Percentiles rank a stretch among this genome's conserved stretches.
Evolutionary conservation across 2,329 filamentous ascomycete species (phyloP).

Genomic region (Didymella lethalis): DNA sequence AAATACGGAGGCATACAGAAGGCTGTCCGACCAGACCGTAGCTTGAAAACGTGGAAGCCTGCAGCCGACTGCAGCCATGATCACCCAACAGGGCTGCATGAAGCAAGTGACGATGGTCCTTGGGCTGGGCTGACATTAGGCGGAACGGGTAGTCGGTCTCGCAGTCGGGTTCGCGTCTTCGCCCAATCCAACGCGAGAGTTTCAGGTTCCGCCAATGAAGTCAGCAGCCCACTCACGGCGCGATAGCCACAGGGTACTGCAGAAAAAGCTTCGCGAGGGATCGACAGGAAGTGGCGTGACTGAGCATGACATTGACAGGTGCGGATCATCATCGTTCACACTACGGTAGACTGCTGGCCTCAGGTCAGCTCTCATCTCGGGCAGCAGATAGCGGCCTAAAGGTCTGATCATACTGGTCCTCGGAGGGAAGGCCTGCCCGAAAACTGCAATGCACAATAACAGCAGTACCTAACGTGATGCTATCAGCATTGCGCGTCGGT

Average conservation of each 20-base stretch:
- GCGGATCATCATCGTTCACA: not conserved
- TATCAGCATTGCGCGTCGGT: not conserved
- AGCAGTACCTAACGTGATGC: not conserved
- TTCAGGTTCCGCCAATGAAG: conserved; percentile 1
- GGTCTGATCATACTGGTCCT: too few relatives aligned
- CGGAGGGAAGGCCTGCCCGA: not conserved
- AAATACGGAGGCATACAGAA: not conserved
- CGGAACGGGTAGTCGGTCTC: not conserved
- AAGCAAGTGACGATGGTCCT: not conserved
- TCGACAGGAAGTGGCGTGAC: not conserved
- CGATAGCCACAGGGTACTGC: not conserved
- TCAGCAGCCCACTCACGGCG: conserved; percentile 6
- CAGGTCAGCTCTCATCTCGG: not conserved
- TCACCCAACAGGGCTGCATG: not conserved
- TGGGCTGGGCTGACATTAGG: not conserved
- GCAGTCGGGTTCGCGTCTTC: not conserved
- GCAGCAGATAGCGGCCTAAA: too few relatives aligned
- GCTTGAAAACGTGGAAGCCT: not conserved
- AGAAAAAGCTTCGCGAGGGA: not conserved
- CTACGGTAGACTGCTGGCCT: not conserved
- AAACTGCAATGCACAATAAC: not conserved
- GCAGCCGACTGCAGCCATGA: not conserved
- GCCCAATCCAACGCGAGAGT: not conserved
- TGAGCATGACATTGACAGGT: not conserved
- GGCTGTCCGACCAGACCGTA: not conserved